Evolutionary conservation across 1,284 basidiomycete genomes (phyloP).

Genomic region (Pascua sp.): DNA sequence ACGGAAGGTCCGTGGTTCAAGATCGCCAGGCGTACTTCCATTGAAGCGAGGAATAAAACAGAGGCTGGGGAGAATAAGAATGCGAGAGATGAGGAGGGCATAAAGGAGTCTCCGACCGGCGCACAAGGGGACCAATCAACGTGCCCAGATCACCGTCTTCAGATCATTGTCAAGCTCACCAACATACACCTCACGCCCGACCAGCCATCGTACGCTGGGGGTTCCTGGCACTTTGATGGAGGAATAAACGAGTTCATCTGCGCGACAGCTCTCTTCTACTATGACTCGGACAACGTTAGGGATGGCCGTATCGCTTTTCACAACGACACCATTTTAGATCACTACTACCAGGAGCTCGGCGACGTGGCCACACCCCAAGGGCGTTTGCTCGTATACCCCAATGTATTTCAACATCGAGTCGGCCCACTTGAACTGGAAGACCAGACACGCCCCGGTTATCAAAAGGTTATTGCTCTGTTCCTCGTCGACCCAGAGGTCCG

Average conservation of each 20-base stretch:
- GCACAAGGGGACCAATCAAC: too few species aligned
- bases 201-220: slow-evolving; percentile 3
- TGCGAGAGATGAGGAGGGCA: too few species aligned
- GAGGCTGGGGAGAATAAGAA: too few species aligned
- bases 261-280: slow-evolving; percentile 2
- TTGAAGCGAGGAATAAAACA: too few species aligned
- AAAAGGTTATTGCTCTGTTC: neutral
- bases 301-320: too few species aligned
- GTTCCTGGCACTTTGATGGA: neutral
- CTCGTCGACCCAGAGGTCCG: neutral
- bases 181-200: slow-evolving; percentile 11
- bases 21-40: neutral
- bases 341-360: neutral
- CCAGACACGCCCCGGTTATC: neutral
- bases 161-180: slow-evolving; percentile 10
- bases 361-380: neutral
- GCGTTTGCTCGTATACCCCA: neutral
- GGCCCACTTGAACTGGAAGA: neutral
- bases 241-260: neutral
- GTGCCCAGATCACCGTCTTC: neutral
- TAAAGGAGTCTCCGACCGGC: too few species aligned
- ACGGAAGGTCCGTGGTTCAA: neutral
- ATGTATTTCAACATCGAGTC: neutral
- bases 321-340: too few species aligned
- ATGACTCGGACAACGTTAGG: too few species aligned